phyloP scores from a whole-genome alignment of 2,329 filamentous ascomycete species.

The Onygena corvina region DNA sequence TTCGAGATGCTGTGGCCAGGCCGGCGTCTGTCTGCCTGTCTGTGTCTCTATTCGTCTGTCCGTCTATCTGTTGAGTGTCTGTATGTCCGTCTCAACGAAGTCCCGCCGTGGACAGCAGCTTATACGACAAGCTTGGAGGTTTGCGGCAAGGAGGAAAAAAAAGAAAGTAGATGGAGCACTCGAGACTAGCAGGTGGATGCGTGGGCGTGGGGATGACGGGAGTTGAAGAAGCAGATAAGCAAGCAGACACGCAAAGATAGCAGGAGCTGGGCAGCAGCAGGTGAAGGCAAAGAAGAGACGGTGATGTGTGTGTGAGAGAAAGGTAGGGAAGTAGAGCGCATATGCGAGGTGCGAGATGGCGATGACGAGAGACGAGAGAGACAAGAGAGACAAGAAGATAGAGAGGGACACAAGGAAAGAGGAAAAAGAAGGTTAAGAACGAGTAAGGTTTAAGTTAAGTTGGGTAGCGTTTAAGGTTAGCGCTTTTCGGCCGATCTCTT shows the following conservation, averaged over 20 bases:
- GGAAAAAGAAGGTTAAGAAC: conserved; percentile 4
- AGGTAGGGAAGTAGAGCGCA: no score
- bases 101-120: not conserved
- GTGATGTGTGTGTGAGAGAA: no score
- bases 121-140: not conserved
- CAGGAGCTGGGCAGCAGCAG: no score
- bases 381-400: not conserved
- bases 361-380: not conserved
- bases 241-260: no score
- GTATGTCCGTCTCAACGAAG: not conserved
- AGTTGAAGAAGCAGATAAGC: not conserved
- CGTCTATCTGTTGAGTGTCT: not conserved
- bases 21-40: not conserved
- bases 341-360: no score
- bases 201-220: not conserved
- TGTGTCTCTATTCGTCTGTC: not conserved
- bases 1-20: no score
- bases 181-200: conserved; percentile 5
- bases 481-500: conserved; percentile 4
- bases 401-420: not conserved
- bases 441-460: conserved; percentile 4
- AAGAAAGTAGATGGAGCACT: not conserved
- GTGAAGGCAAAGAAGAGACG: no score
- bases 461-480: conserved; percentile 6
- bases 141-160: conserved; percentile 1